Percentiles rank a stretch among this genome's conserved stretches.
Evolutionary conservation across 2,329 filamentous ascomycete species (phyloP).

Genomic region (Venturiaceae sp.): DNA sequence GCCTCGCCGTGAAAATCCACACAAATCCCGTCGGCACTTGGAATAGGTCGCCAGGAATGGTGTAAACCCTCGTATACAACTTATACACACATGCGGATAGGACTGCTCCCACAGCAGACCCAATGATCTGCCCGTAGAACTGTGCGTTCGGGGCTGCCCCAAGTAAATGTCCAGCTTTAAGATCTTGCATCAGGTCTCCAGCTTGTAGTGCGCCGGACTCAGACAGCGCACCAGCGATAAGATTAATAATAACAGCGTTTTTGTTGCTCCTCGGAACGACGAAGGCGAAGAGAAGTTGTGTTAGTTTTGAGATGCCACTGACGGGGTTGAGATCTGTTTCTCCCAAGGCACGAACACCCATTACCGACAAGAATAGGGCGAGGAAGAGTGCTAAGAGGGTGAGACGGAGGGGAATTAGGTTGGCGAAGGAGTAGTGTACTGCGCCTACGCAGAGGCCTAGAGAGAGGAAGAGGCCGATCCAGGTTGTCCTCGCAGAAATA

Average conservation of each 20-base stretch:
- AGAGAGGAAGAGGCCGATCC: conserved; percentile 66
- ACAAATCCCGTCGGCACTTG: conserved; percentile 92
- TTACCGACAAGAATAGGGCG: conserved; percentile 56
- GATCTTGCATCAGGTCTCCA: conserved; percentile 91
- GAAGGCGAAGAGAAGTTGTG: conserved; percentile 88
- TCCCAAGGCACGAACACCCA: conserved; percentile 55
- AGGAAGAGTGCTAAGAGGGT: conserved; percentile 77
- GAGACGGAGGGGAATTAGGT: conserved; percentile 70
- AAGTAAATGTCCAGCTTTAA: conserved; percentile 90
- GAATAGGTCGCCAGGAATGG: conserved; percentile 80
- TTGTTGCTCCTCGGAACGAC: conserved; percentile 68
- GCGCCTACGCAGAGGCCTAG: conserved; percentile 70
- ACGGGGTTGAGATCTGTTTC: conserved; percentile 95
- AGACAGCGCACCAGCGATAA: conserved; percentile 82
- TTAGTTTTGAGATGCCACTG: conserved; percentile 91
- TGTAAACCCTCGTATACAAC: conserved; percentile 82
- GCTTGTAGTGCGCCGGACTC: conserved; percentile 85
- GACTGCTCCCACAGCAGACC: conserved; percentile 75
- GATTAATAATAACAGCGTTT: conserved; percentile 87
- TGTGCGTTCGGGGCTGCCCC: conserved; percentile 90
- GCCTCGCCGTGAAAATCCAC: conserved; percentile 91
- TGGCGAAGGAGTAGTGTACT: conserved; percentile 74
- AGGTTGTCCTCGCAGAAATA: conserved; percentile 61
- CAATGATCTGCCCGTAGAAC: conserved; percentile 94
- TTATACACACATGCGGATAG: conserved; percentile 81